phyloP scores from a whole-genome alignment of 2,329 filamentous ascomycete species.

The Fusarium chlamydosporum region DNA sequence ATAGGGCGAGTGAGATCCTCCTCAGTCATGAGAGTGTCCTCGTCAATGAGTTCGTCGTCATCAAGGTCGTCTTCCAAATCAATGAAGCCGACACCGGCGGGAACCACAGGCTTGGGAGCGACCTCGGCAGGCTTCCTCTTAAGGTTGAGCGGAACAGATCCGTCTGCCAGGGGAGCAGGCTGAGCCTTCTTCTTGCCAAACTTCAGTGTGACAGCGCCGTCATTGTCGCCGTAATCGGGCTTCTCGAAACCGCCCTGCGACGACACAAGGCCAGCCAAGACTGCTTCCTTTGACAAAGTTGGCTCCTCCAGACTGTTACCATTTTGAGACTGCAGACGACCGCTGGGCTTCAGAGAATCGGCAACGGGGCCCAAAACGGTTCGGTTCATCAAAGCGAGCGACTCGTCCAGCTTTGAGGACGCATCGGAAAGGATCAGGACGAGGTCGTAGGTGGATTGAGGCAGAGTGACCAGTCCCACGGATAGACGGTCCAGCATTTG shows the following conservation, averaged over 20 bases:
- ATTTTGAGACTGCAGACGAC: constrained; percentile 77
- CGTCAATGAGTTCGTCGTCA: constrained; percentile 91
- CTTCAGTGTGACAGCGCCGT: constrained; percentile 69
- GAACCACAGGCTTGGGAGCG: constrained; percentile 60
- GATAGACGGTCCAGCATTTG: constrained; percentile 98
- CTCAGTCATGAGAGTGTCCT: constrained; percentile 87
- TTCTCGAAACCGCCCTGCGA: constrained; percentile 78
- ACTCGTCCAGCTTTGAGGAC: constrained; percentile 76
- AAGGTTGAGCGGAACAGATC: constrained; percentile 59
- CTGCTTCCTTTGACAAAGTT: constrained; percentile 74
- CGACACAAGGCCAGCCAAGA: constrained; percentile 83
- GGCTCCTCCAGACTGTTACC: constrained; percentile 67
- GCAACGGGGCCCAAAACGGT: constrained; percentile 78
- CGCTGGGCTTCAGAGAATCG: constrained; percentile 78
- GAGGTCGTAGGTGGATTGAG: constrained; percentile 82
- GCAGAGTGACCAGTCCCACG: constrained; percentile 83
- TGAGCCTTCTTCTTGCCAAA: constrained; percentile 57
- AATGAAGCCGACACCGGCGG: constrained; percentile 76
- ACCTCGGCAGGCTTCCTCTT: constrained; percentile 56
- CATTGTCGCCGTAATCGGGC: constrained; percentile 71
- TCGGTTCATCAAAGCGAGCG: constrained; percentile 73
- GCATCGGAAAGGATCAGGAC: constrained; percentile 87
- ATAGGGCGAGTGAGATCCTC: constrained; percentile 85
- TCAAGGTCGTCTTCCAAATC: constrained; percentile 75
- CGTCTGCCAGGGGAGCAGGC: constrained; percentile 38